Evolutionary conservation across 192 early-diverging fungal species (phyloP).

Genomic region (Geranomyces michiganensis): DNA sequence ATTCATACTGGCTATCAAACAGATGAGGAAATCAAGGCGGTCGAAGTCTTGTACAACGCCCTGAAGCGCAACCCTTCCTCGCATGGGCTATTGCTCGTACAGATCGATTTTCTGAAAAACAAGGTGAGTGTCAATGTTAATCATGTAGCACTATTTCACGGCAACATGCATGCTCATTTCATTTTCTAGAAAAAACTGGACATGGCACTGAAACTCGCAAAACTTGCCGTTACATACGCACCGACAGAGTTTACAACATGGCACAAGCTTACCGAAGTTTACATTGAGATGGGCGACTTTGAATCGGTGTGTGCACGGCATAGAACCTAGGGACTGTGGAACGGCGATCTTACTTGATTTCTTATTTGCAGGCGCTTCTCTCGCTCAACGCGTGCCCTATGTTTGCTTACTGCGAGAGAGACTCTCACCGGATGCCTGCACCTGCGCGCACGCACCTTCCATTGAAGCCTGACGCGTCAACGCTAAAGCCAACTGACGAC

Average conservation of each 20-base stretch:
- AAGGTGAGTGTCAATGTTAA: conserved; percentile 57
- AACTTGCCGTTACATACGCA: conserved; percentile 90
- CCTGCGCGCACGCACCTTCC: conserved; percentile 88
- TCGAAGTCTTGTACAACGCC: conserved; percentile 83
- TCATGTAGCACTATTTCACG: not conserved
- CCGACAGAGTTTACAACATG: conserved; percentile 95
- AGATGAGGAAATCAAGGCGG: conserved; percentile 94
- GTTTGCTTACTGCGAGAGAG: conserved; percentile 90
- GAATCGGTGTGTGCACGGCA: conserved; percentile 57
- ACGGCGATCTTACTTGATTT: not conserved
- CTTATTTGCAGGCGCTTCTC: conserved; percentile 71
- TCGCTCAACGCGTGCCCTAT: conserved; percentile 98
- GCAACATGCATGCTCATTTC: not conserved
- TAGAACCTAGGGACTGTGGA: conserved; percentile 8
- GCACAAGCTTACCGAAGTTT: conserved; percentile 93
- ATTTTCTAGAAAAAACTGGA: conserved; percentile 62
- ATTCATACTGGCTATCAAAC: too few species aligned
- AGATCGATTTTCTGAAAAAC: conserved; percentile 82
- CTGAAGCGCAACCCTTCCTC: conserved; percentile 77
- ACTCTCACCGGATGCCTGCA: conserved; percentile 88
- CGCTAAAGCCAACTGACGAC: conserved; percentile 40
- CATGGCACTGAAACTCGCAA: conserved; percentile 83
- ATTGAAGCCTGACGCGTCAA: conserved; percentile 76
- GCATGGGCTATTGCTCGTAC: conserved; percentile 83
- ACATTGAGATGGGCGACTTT: conserved; percentile 84